Evolutionary conservation across 257 asterid species (phyloP).

Genomic region (Solanum stenotomum): DNA sequence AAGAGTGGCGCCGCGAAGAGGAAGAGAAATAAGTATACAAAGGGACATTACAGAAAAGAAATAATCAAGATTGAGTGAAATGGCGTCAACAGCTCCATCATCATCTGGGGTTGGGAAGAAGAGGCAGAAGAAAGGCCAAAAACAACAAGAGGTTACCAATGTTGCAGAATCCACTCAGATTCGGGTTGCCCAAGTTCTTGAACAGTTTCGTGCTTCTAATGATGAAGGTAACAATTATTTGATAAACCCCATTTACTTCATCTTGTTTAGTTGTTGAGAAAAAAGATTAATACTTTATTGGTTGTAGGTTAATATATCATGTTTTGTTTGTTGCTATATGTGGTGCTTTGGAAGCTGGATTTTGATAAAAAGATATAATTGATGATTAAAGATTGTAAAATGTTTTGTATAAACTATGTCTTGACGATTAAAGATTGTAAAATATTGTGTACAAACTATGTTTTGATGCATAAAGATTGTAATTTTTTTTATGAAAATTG

Average conservation of each 20-base stretch:
- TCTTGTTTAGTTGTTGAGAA: neutral
- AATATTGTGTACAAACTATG: neutral
- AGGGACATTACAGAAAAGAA: neutral
- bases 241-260: neutral
- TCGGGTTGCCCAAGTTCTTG: slow-evolving; percentile 38
- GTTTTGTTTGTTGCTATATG: neutral
- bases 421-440: neutral
- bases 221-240: slow-evolving; percentile 28
- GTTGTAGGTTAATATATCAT: neutral
- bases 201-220: slow-evolving; percentile 37
- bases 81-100: slow-evolving; percentile 10
- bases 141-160: neutral
- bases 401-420: neutral
- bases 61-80: neutral
- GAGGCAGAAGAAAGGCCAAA: slow-evolving; percentile 24
- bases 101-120: slow-evolving; percentile 14
- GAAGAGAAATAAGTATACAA: neutral
- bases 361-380: neutral
- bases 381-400: neutral
- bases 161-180: slow-evolving; percentile 40
- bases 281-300: neutral
- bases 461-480: neutral
- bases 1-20: neutral
- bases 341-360: neutral
- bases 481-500: neutral